Evolutionary conservation across 768 basidiomycete species (phyloP).

Genomic region (Filobasidium floriforme): DNA sequence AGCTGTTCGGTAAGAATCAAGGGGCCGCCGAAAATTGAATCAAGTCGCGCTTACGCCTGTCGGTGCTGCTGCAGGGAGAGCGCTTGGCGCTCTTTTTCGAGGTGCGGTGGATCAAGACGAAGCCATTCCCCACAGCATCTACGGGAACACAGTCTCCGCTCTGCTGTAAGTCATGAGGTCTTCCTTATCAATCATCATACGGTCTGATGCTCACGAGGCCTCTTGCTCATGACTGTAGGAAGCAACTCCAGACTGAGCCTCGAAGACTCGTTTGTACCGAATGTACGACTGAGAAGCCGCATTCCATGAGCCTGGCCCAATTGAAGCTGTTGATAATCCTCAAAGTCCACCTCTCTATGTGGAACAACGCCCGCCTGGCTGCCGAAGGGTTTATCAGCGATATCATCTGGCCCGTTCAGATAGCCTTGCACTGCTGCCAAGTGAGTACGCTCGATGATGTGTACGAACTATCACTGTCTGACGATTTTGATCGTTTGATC

Average conservation of each 20-base stretch:
- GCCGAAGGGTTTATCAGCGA: constrained; percentile 18
- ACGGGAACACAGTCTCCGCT: constrained; percentile 11
- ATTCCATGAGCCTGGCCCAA: constrained; percentile 12
- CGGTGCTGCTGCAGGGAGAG: constrained; percentile 2
- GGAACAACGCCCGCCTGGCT: constrained; percentile 18
- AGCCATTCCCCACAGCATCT: constrained; percentile 14
- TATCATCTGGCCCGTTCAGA: constrained; percentile 14
- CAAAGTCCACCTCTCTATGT: constrained; percentile 10
- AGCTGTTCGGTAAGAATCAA: constrained; percentile 18
- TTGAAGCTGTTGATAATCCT: constrained; percentile 18
- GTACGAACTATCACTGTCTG: too few species aligned
- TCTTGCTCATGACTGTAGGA: background rate
- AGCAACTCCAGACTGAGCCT: constrained; percentile 12
- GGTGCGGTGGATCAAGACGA: constrained; percentile 10
- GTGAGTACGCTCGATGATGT: background rate
- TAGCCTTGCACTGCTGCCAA: constrained; percentile 17
- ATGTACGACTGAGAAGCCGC: background rate
- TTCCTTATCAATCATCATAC: too few species aligned
- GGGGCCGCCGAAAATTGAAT: background rate
- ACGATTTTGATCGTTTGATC: too few species aligned
- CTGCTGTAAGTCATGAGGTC: constrained; percentile 11
- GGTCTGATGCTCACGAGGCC: too few species aligned
- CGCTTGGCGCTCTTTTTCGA: constrained; percentile 7
- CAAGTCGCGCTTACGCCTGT: background rate
- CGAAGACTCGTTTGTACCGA: constrained; percentile 1